These are phyloP conservation scores for Rubus idaeus DNA, from an alignment of 306 rosid genomes.

Conservation along the genomic window DNA sequence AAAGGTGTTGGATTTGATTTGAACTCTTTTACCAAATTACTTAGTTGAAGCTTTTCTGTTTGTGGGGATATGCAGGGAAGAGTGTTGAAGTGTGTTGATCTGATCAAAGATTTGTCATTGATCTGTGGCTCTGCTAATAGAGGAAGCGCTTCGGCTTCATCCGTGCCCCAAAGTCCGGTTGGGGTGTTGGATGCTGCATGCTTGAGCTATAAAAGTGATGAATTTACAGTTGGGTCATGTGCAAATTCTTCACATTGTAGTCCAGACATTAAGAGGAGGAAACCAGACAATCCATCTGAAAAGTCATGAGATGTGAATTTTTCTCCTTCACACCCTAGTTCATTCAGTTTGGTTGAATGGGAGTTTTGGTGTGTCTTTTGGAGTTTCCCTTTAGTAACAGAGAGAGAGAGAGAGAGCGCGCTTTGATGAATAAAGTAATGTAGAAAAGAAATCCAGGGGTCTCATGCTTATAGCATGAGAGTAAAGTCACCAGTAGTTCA, in stretches of 20 bases:
- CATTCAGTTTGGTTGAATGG: conserved; percentile 61
- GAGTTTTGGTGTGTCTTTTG: conserved; percentile 47
- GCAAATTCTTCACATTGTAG: conserved; percentile 43
- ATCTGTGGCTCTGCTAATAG: conserved; percentile 30
- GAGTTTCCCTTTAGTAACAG: conserved; percentile 24
- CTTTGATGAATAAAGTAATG: conserved; percentile 31
- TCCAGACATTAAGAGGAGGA: conserved; percentile 43
- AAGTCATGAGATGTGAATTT: conserved; percentile 50
- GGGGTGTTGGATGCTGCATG: conserved; percentile 66
- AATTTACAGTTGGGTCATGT: conserved; percentile 43
- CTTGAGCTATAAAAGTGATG: conserved; percentile 59
- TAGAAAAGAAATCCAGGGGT: conserved; percentile 21
- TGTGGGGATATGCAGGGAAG: conserved; percentile 59
- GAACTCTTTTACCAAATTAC: conserved; percentile 1
- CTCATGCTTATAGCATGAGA: conserved; percentile 34
- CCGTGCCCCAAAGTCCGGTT: conserved; percentile 68
- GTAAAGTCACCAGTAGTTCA: conserved; percentile 25
- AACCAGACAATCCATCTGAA: conserved; percentile 38
- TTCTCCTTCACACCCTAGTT: conserved; percentile 36
- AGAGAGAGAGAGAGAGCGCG: conserved; percentile 29
- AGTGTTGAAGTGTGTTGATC: conserved; percentile 64
- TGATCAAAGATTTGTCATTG: conserved; percentile 49
- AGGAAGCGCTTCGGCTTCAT: conserved; percentile 29
- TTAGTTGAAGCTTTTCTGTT: conserved; percentile 7
- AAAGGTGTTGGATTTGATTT: conserved; percentile 20